Evolutionary conservation across 805 yeast species (phyloP), one percentile per base, ranked within the genome.

Genomic region (Candida railenensis): DNA sequence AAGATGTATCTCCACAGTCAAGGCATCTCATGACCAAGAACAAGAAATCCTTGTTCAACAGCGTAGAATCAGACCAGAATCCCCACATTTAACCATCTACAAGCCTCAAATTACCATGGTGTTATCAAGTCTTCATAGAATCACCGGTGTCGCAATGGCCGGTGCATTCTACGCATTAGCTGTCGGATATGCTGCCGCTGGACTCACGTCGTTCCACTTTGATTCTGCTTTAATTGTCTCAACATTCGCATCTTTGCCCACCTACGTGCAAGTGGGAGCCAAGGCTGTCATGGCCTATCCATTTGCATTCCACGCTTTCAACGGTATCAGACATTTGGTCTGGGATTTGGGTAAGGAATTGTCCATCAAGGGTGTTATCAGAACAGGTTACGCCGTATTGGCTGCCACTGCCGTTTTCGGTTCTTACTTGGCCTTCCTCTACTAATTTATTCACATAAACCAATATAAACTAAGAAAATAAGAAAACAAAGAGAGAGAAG

Each of bases 281-380:
- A 94, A 94, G 76, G 82, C 85, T 43, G 61, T 80, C 36, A 80
- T 85, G 61, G 82, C 94, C 7, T 80, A 80, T 74, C 91, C 97
- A 54, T 89, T 94, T 68, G 86, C 87, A 25, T 90, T 81, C 85
- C 99, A 94, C 70, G 60, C 79, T 40, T 81, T 76, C 65, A 89
- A 91, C 66, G 97, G 98, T 58, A 50, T 92, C 53, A 89, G 99
- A 80, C 99, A 94, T 67, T 73, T 92, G 68, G 62, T 88, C 46
- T 94, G 99, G 99, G 99, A 94, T 67, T 66, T 82, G 45, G 96
- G 96, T 65, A 76, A 73, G 55, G 87, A 85, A 67, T 78, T 92
- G 63, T 79, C 90, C 51, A 61, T 88, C 56, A 81, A 85, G 62
- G 97, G 96, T 56, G 97, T 94, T 48, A 87, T 87, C 82, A 82